These are phyloP conservation scores for Kwoniella dendrophila DNA, from an alignment of 768 basidiomycete species.

Conservation along the genomic window DNA sequence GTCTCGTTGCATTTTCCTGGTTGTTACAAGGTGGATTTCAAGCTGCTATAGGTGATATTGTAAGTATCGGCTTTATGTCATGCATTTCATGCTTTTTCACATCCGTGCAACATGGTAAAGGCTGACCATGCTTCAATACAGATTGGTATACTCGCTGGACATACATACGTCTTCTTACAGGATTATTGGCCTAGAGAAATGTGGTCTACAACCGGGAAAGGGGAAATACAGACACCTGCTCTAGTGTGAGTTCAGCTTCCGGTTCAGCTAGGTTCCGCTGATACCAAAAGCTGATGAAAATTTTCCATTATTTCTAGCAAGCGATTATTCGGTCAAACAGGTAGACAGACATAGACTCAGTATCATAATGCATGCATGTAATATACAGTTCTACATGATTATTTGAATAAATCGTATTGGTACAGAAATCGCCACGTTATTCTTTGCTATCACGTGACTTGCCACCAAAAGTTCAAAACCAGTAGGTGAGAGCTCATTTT, in stretches of 20 bases:
- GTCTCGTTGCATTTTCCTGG: constrained; percentile 78
- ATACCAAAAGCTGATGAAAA: neutral
- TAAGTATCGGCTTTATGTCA: constrained; percentile 23
- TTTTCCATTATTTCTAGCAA: constrained; percentile 2
- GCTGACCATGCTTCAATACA: constrained; percentile 1
- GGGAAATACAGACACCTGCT: constrained; percentile 40
- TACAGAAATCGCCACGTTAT: neutral
- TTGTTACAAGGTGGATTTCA: constrained; percentile 50
- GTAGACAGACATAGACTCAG: neutral
- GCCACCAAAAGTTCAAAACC: constrained; percentile 23
- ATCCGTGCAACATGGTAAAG: neutral
- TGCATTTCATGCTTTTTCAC: too few species aligned
- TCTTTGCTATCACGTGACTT: constrained; percentile 16
- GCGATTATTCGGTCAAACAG: constrained; percentile 19
- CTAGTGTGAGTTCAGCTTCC: constrained; percentile 38
- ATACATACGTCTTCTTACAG: constrained; percentile 53
- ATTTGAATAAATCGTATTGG: neutral
- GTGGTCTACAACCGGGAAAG: constrained; percentile 49
- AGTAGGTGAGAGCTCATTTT: too few species aligned
- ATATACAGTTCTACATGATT: neutral
- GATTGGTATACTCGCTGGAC: constrained; percentile 54
- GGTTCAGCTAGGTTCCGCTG: neutral
- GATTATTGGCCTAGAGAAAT: constrained; percentile 56
- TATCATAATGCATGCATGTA: constrained; percentile 12
- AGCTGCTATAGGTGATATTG: constrained; percentile 51